Conservation (phyloP, 164 flowering plant genomes). For the Hamamelis virginiana region DNA sequence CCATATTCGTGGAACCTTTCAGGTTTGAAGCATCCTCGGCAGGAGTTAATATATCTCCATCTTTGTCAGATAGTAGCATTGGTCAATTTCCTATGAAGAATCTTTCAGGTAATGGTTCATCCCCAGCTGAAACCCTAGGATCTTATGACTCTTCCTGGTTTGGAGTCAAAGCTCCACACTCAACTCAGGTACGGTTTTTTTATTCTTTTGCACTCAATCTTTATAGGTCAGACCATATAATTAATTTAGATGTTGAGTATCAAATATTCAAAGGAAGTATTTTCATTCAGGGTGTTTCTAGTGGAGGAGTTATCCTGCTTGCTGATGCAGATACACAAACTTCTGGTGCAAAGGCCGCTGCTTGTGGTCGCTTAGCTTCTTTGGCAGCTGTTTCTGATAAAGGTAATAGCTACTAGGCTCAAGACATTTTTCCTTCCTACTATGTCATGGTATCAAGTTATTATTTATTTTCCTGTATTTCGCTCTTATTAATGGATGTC, state of each 20-base stretch:
- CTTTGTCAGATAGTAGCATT: constrained; percentile 22
- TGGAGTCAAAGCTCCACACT: constrained; percentile 24
- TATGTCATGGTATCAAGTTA: no score
- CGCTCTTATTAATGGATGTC: not conserved
- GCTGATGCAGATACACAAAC: constrained; percentile 55
- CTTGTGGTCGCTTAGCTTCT: constrained; percentile 78
- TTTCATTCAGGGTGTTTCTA: constrained; percentile 40
- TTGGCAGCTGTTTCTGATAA: constrained; percentile 62
- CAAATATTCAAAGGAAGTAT: constrained; percentile 10
- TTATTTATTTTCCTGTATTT: not conserved
- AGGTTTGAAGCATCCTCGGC: constrained; percentile 82
- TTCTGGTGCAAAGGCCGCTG: constrained; percentile 91
- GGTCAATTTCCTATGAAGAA: constrained; percentile 21
- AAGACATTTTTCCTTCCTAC: not conserved
- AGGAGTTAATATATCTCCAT: constrained; percentile 53
- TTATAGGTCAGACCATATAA: not conserved
- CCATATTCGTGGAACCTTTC: constrained; percentile 10
- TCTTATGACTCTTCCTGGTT: constrained; percentile 28
- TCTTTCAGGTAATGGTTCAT: constrained; percentile 29
- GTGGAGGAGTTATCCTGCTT: constrained; percentile 48
- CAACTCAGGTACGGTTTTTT: constrained; percentile 38
- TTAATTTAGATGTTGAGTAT: constrained; percentile 1
- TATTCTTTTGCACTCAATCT: not conserved
- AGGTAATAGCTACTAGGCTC: constrained; percentile 38
- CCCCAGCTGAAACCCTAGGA: constrained; percentile 18